phyloP scores from a whole-genome alignment of 2,329 filamentous ascomycete genomes.

The Fusarium sp. region DNA sequence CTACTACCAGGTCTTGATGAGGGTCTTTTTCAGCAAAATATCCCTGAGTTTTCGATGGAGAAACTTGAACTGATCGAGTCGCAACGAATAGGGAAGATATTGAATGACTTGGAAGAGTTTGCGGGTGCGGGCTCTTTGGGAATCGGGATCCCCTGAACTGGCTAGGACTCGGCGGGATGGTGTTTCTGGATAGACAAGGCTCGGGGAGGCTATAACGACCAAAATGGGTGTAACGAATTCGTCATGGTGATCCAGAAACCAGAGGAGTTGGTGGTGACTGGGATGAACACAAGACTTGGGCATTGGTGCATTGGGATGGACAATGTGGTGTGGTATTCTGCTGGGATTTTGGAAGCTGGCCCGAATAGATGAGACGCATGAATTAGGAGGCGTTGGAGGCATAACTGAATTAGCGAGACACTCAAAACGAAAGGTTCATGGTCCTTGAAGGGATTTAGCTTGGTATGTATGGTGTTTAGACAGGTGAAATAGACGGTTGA shows the following conservation, averaged over 20 bases:
- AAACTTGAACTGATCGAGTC: constrained; percentile 19
- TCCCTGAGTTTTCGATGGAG: constrained; percentile 3
- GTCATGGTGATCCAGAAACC: background rate
- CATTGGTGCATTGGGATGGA: background rate
- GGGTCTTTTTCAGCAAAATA: background rate
- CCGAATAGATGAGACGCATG: background rate
- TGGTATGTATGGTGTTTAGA: background rate
- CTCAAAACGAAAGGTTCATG: background rate
- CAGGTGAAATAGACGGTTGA: background rate
- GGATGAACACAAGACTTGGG: background rate
- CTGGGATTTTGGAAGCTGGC: background rate
- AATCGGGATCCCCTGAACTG: background rate
- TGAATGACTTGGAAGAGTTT: constrained; percentile 42
- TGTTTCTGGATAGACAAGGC: background rate
- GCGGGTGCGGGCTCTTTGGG: constrained; percentile 33
- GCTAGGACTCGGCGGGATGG: background rate
- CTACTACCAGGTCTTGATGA: constrained; percentile 18
- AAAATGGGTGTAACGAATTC: background rate
- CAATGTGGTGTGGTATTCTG: background rate
- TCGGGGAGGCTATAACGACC: background rate
- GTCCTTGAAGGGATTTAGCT: background rate
- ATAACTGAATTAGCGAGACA: background rate
- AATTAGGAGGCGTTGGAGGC: background rate
- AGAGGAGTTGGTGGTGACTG: background rate
- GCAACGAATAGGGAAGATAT: constrained; percentile 31